Evolutionary conservation across 2,329 filamentous ascomycete genomes (phyloP), one percentile per base, ranked within the genome.

Genomic region (Byssochlamys sp.): DNA sequence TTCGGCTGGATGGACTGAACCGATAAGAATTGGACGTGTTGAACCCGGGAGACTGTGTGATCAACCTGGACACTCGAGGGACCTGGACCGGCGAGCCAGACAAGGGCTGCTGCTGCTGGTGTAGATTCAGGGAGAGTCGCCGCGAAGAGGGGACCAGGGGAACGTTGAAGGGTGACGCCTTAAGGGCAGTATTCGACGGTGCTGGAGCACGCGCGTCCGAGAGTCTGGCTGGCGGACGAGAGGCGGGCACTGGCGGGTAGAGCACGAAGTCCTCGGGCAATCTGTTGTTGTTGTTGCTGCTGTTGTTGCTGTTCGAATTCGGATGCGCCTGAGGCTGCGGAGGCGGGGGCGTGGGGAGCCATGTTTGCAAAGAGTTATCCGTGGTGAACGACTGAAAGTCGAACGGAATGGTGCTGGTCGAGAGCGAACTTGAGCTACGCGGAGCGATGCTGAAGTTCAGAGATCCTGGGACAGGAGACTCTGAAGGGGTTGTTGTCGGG

Each of bases 321-420:
- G 62, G 61, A 67, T 65, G 65, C 72, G 73, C 73, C 74, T 65
- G 67, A 63, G 74, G 74, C 74, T 73, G 73, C 62, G 66, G 63
- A 57, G 67, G 69, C 65, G 72, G 74, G 69, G 73, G 73, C 69
- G 73, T 67, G 68, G 74, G 69, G 71, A 72, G 75, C 75, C 76
- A 78, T 78, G 67, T 26, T 76, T 75, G 70, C 73, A 75, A 74
- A 63, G 68, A 68, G 66, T 71, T 68, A 77, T 78, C 75, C 76
- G 76, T 78, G 71, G 66, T 76, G 76, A 76, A 77, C 72, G 76
- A 76, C 73, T 69, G 70, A 54, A 71, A 57, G 74, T 76, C 73
- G 73, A 72, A 70, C 69, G 73, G 63, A 69, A 72, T 70, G 59
- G 63, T 71, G 67, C 63, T 64, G 28, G 60, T 60, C 60, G 65